Evolutionary conservation across 768 basidiomycete species (phyloP), one percentile per base, ranked within the genome.

Genomic region (Lactarius akahatsu): DNA sequence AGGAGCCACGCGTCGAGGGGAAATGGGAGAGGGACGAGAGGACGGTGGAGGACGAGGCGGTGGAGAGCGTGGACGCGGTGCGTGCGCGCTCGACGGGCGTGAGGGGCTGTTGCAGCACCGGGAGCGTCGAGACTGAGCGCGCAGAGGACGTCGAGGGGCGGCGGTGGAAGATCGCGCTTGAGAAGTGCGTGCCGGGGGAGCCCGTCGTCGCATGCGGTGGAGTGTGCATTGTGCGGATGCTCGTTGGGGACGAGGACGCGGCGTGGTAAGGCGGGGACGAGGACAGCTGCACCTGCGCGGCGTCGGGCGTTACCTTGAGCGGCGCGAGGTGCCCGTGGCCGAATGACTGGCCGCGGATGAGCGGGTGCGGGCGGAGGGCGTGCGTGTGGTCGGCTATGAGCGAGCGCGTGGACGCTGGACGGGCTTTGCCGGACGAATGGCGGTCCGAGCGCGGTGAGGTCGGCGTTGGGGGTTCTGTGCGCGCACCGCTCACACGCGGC

Each of bases 321-420:
- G 90, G 88, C 10, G 84, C 79, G 16, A 88, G 78, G 78, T 78
- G 76, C 3, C 75, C 75, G 54, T 77, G 80, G 7, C 87, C 85
- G 65, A 83, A 85, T 0, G 90, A 90, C 68, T 86, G 82, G 10
- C 89, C 89, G 63, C 90, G 86, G 69, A 92, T 91, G 60, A 92
- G 81, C 8, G 90, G 91, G 72, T 92, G 91, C 0, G 89, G 89
- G 18, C 88, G 87, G 59, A 89, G 77, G 20, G 70, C 62, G 16
- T 70, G 68, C 0, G 65, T 68, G 30, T 82, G 78, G 3, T 77
- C 73, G 65, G 63, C 61, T 13, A 77, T 73, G n/a, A 82, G 74
- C 18, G 89, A 89, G 71, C 88, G 84, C 38, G 76, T 83, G 5
- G 89, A 90, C 11, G 87, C 81, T 9, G 89, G 87, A 20, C 89